phyloP scores from a whole-genome alignment of 2,329 filamentous ascomycete species.

The Phyllachora maydis region DNA sequence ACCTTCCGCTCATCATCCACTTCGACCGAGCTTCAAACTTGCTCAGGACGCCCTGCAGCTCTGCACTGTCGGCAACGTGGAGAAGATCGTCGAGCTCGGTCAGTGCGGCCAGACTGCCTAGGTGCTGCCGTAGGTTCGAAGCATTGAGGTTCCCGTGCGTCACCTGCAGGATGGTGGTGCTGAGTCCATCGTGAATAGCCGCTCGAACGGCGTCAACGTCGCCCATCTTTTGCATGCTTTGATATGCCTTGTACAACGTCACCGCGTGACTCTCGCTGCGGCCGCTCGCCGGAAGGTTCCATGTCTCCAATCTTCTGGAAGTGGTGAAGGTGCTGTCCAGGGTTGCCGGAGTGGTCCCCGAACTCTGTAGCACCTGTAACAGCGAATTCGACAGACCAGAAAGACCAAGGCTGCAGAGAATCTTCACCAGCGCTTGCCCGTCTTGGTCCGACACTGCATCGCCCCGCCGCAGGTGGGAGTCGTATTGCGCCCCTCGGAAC shows the following conservation, averaged over 20 bases:
- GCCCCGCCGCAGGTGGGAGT: slow-evolving; percentile 53
- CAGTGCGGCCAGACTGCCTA: slow-evolving; percentile 49
- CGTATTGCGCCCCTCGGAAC: slow-evolving; percentile 78
- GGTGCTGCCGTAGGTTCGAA: slow-evolving; percentile 27
- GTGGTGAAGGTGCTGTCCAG: slow-evolving; percentile 59
- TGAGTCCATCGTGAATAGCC: slow-evolving; percentile 42
- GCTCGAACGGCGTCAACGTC: slow-evolving; percentile 29
- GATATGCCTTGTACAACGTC: slow-evolving; percentile 61
- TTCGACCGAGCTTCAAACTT: slow-evolving; percentile 42
- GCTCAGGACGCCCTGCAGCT: slow-evolving; percentile 39
- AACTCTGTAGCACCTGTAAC: slow-evolving; percentile 42
- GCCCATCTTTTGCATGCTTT: slow-evolving; percentile 50
- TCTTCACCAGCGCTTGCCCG: slow-evolving; percentile 49
- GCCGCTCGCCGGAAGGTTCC: slow-evolving; percentile 66
- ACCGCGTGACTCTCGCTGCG: slow-evolving; percentile 40
- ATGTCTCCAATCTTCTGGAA: slow-evolving; percentile 68
- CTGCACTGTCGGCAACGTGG: slow-evolving; percentile 31
- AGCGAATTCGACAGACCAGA: slow-evolving; percentile 72
- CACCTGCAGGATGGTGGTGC: slow-evolving; percentile 37
- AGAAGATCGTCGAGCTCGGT: slow-evolving; percentile 68
- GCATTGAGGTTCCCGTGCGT: slow-evolving; percentile 24
- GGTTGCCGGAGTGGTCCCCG: slow-evolving; percentile 6
- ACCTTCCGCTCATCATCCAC: slow-evolving; percentile 73
- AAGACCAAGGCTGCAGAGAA: slow-evolving; percentile 62
- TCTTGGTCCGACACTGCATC: slow-evolving; percentile 36